Evolutionary conservation across 495 filamentous ascomycete genomes (phyloP).

Genomic region (Astrothelium macrocarpum): DNA sequence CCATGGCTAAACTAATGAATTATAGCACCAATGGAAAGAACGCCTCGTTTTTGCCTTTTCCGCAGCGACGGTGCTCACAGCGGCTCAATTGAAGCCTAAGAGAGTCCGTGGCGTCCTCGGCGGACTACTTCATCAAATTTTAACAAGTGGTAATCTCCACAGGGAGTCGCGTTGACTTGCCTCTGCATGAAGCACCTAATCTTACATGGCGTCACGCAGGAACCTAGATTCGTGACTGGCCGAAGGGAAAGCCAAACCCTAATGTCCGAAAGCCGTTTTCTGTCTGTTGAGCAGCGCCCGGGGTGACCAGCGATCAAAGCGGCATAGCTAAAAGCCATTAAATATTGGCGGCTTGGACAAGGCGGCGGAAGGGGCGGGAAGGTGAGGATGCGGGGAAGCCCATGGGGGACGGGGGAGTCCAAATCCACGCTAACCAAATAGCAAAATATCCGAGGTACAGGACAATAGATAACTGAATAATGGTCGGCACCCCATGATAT

Average conservation of each 20-base stretch:
- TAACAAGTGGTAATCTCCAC: neutral
- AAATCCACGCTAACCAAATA: neutral
- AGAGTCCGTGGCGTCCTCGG: slow-evolving; percentile 62
- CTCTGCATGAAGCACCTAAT: neutral
- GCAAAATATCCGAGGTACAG: neutral
- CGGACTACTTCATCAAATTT: slow-evolving; percentile 38
- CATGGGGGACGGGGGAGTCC: neutral
- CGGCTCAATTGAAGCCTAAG: slow-evolving; percentile 51
- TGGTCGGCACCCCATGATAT: too few relatives aligned
- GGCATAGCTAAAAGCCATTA: neutral
- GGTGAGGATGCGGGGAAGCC: neutral
- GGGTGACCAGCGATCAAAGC: neutral
- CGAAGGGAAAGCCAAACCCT: slow-evolving; percentile 1
- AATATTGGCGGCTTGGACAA: neutral
- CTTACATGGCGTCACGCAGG: neutral
- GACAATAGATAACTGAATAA: too few relatives aligned
- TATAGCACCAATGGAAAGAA: slow-evolving; percentile 65
- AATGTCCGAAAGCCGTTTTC: neutral
- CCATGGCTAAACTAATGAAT: slow-evolving; percentile 1
- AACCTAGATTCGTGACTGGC: neutral
- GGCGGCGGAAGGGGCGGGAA: neutral
- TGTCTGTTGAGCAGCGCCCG: neutral
- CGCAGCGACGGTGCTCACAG: slow-evolving; percentile 66
- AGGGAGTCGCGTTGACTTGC: neutral
- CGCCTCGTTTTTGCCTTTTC: slow-evolving; percentile 62